Conservation (phyloP, 257 asterid species). For the Parsonsia alboflavescens region DNA sequence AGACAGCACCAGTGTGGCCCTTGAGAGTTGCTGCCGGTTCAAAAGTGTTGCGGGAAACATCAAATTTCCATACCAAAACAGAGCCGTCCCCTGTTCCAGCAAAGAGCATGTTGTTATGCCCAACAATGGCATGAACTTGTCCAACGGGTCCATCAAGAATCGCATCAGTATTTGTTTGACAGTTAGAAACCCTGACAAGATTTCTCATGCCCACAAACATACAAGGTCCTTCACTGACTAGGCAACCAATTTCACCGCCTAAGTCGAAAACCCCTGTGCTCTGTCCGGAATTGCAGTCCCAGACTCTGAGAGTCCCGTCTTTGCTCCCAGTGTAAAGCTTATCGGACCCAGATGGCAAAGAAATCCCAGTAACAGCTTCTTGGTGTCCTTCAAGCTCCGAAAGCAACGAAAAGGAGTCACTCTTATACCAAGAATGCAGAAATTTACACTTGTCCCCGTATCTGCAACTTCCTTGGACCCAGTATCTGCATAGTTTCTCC, state of each 20-base stretch:
- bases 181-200: conserved; percentile 92
- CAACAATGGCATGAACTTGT: conserved; percentile 71
- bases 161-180: conserved; percentile 63
- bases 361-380: conserved; percentile 70
- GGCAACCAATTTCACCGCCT: conserved; percentile 62
- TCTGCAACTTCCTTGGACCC: conserved; percentile 61
- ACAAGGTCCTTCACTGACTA: conserved; percentile 91
- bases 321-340: conserved; percentile 80
- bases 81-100: conserved; percentile 80
- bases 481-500: no score
- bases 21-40: conserved; percentile 69
- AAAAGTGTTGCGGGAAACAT: conserved; percentile 54
- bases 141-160: conserved; percentile 80
- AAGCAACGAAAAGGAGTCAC: conserved; percentile 55
- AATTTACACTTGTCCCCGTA: conserved; percentile 57
- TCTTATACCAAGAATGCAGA: conserved; percentile 75
- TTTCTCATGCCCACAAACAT: conserved; percentile 66
- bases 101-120: conserved; percentile 60
- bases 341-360: conserved; percentile 66
- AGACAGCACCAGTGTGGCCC: conserved; percentile 78
- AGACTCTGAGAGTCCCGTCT: conserved; percentile 70
- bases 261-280: conserved; percentile 39
- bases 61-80: conserved; percentile 70
- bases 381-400: conserved; percentile 74
- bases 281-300: conserved; percentile 98